Evolutionary conservation across 768 basidiomycete species (phyloP), one percentile per base, ranked within the genome.

Genomic region (Rhodotorula toruloides): DNA sequence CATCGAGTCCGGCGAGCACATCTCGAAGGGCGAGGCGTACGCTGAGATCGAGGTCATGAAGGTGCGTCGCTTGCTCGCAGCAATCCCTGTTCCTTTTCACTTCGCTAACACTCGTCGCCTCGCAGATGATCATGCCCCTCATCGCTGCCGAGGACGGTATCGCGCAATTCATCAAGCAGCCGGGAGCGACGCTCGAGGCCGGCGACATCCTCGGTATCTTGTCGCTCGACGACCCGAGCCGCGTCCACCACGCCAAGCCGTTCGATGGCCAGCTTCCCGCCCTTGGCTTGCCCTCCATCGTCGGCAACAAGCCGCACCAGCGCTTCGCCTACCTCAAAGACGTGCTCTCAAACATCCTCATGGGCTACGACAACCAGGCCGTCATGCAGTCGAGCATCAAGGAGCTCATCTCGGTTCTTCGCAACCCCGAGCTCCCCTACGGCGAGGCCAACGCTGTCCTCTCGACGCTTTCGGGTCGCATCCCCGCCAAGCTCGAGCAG

Each of bases 61-160:
- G 70, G 90, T 90, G 70, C 60, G 83, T 72, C 11, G n/a, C n/a
- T n/a, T n/a, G n/a, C n/a, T n/a, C n/a, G n/a, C n/a, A n/a, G n/a
- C n/a, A n/a, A n/a, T n/a, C n/a, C 36, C 58, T 59, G 58, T 50
- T n/a, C 50, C 2, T n/a, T 37, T 19, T 34, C 66, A 10, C 12
- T 36, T 1, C 34, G n/a, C 32, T 29, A 16, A 39, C 39, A 54
- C 42, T 29, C 53, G 46, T 64, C 11, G 59, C 88, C 87, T 89
- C 91, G 67, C 97, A 99, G 81, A 99, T 98, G 96, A 96, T 96
- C 79, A 96, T 99, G 94, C 92, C 92, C 7, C 84, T 99, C 61
- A 86, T 90, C 61, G 91, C 92, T 10, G 84, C 88, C 5, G 96
- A 99, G 77, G 91, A 94, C 77, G 96, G 96, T 74, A 83, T 87